Evolutionary conservation across 441 rosid species (phyloP).

Genomic region (Macaranga tanarius): DNA sequence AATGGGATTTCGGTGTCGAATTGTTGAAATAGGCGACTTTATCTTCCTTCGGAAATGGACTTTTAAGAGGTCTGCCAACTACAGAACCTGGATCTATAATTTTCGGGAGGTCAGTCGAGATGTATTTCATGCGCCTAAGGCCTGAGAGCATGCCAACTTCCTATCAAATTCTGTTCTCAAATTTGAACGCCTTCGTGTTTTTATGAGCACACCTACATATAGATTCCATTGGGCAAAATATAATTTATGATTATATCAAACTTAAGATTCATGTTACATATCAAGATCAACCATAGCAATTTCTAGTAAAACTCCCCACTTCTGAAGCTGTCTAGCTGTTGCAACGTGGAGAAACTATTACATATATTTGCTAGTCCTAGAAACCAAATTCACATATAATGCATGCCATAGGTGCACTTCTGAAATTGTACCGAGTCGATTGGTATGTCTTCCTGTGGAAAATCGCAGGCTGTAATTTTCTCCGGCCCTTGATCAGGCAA

Average conservation of each 20-base stretch:
- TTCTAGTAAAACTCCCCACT: background rate
- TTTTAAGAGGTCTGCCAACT: background rate
- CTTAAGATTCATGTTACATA: background rate
- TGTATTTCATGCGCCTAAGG: no score
- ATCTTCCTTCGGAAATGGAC: background rate
- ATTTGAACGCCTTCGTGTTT: background rate
- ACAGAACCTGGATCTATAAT: background rate
- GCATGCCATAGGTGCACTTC: conserved; percentile 46
- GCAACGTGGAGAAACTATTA: background rate
- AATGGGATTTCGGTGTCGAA: no score
- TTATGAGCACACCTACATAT: background rate
- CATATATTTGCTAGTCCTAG: background rate
- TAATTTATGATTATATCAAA: background rate
- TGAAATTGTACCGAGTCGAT: conserved; percentile 64
- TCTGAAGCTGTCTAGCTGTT: background rate
- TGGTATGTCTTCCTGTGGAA: conserved; percentile 52
- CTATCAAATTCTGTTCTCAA: background rate
- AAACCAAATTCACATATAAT: conserved; percentile 27
- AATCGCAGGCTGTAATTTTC: conserved; percentile 53
- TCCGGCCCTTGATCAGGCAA: conserved; percentile 52
- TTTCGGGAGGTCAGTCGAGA: no score
- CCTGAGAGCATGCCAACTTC: background rate
- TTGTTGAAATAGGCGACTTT: background rate
- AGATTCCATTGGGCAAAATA: background rate
- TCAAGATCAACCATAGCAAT: background rate